Base-by-base conservation (phyloP, 2,329 filamentous ascomycete genomes). In the Ophiostoma piceae region DNA sequence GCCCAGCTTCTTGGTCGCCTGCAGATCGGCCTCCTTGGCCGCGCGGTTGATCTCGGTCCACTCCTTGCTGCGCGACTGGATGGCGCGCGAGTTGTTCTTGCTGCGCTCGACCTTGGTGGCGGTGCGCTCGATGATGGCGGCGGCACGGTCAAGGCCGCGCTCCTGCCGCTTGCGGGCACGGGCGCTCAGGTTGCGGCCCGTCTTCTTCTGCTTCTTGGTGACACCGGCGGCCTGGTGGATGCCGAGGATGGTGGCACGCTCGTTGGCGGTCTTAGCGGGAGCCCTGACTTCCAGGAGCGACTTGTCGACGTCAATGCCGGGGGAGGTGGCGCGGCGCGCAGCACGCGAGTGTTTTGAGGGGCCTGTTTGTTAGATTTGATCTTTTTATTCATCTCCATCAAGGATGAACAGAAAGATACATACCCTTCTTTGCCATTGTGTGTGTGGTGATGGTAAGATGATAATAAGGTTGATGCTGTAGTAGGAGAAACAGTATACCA, bases 341-440 rank as follows among this genome's bases (percentile, higher is more conserved):
- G 90, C 90, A 73, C 91, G 89, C 68, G 91, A 94, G 81, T 89
- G 90, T 71, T 87, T 79, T 4, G 90, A 91, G 54, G 83, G 82
- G 69, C 81, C 88, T 91, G 76, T 1, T 8, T 7, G 54, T 19
- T 35, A 51, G 39, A 43, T 6, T 39, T 37, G 12, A n/a, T 16
- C 37, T 19, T 47, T 47, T 47, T 19, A 8, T 29, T 1, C 26
- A 29, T 29, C 26, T 29, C 26, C 19, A 37, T n/a, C 19, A 65
- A 66, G 35, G 16, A 12, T 7, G 22, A 64, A n/a, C 35, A 14
- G 4, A 3, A 9, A 14, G 37, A 8, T 1, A n/a, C 35, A 11
- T 62, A 68, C 67, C 47, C 32, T 67, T 67, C 43, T 68, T 68
- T 68, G 67, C 67, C 67, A 68, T 68, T 62, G 5, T 62, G 29